Base-by-base conservation (phyloP, 495 filamentous ascomycete genomes). In the Penicillium paxilli region DNA sequence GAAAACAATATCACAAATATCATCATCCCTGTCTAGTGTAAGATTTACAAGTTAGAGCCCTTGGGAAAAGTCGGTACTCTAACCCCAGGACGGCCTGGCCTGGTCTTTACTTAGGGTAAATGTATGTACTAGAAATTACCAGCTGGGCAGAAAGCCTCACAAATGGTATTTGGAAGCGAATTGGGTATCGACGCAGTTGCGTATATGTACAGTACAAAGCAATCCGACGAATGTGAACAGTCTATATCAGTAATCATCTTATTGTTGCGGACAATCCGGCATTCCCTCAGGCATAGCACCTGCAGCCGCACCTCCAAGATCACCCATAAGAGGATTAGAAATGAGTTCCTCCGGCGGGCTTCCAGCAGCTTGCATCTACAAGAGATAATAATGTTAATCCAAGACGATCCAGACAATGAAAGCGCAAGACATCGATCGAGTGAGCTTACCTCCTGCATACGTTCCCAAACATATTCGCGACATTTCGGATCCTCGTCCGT, bases 381-480 rank as follows among this genome's bases (percentile, higher is more conserved):
- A 2, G 42, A 72, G 42, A 51, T 54, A 25, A 37, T 53, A 48
- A 60, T 16, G 4, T 38, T 38, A 16, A 49, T 40, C 5, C 21
- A 1, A 9, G 19, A 54, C 30, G 20, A 30, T 7, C 28, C 53
- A 32, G 17, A 17, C 44, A 38, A 48, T 50, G 37, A 55, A n/a
- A 57, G 12, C 24, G 48, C 16, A 32, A 46, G 44, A 68, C n/a
- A n/a, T n/a, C n/a, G n/a, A n/a, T n/a, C n/a, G n/a, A n/a, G n/a
- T n/a, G n/a, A n/a, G n/a, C 82, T 66, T 67, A 96, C 94, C 84
- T 92, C 90, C 65, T 98, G 94, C 94, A 98, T 98, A 65, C 87
- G 83, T 63, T 96, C 92, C 61, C 96, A 91, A 62, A 98, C 92
- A 74, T 89, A 96, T 71, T 96, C 90, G 55, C 92, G 78, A 76